phyloP scores from a whole-genome alignment of 345 rosid species.

The Pseudoturritis turrita region DNA sequence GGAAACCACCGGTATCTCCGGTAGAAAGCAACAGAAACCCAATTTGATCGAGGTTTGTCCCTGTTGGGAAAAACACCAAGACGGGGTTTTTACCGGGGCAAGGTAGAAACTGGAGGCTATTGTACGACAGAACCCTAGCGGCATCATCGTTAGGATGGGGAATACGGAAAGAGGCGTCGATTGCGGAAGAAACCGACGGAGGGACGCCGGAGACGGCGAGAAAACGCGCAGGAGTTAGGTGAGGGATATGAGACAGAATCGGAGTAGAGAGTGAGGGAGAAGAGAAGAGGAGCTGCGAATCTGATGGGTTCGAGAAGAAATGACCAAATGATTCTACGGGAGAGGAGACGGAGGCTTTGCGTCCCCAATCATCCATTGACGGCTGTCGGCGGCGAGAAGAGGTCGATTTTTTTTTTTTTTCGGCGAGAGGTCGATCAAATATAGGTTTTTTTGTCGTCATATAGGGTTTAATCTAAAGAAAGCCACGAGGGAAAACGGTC shows the following conservation, averaged over 20 bases:
- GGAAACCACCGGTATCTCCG: conserved; percentile 23
- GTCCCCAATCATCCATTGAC: conserved; percentile 20
- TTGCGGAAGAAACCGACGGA: conserved; percentile 10
- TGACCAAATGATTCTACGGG: conserved; percentile 17
- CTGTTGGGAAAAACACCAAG: conserved; percentile 59
- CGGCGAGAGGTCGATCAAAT: too few relatives aligned
- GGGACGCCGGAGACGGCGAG: conserved; percentile 44
- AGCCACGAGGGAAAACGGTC: too few relatives aligned
- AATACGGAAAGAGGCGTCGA: conserved; percentile 15
- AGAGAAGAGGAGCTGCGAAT: conserved; percentile 34
- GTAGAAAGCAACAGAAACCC: conserved; percentile 49
- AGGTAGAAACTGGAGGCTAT: conserved; percentile 54
- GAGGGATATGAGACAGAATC: conserved; percentile 38
- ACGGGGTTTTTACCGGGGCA: conserved; percentile 23
- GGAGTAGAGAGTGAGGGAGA: conserved; percentile 46
- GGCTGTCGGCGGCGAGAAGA: neutral
- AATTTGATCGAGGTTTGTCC: conserved; percentile 53
- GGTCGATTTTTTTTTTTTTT: too few relatives aligned
- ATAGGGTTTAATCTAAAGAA: too few relatives aligned
- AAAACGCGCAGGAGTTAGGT: conserved; percentile 45
- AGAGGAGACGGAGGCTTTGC: conserved; percentile 9
- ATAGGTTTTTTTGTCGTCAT: too few relatives aligned
- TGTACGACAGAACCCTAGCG: conserved; percentile 30
- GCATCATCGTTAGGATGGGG: conserved; percentile 15
- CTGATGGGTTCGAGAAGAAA: conserved; percentile 34